A percentile compares a stretch with the other conserved stretches of the same genome.
Evolutionary conservation across 1,284 basidiomycete genomes (phyloP).

Genomic region (Ustanciosporium gigantosporum): DNA sequence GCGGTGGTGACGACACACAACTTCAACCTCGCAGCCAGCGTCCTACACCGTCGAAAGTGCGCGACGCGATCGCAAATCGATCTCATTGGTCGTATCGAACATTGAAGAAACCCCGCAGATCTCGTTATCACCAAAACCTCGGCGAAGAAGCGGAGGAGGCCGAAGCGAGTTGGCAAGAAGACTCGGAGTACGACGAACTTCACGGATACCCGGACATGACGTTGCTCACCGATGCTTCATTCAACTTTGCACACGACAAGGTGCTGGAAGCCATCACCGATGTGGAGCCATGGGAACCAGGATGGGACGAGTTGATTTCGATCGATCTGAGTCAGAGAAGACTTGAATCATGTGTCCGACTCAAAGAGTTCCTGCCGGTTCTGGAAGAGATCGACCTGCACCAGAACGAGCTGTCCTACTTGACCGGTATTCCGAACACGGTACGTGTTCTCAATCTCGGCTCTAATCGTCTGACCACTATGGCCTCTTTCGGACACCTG

Average conservation of each 20-base stretch:
- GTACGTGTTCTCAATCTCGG: constrained; percentile 42
- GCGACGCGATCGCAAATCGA: constrained; percentile 12
- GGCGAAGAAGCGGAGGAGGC: not conserved
- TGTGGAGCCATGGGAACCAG: constrained; percentile 88
- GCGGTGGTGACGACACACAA: constrained; percentile 7
- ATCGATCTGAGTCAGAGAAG: constrained; percentile 80
- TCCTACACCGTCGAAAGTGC: constrained; percentile 7
- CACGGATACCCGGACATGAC: constrained; percentile 42
- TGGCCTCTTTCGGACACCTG: constrained; percentile 88
- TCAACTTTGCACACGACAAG: constrained; percentile 84
- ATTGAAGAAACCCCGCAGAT: constrained; percentile 20
- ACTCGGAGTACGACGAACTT: constrained; percentile 35
- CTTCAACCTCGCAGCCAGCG: not conserved
- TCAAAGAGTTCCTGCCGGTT: constrained; percentile 90
- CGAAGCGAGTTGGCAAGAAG: constrained; percentile 5
- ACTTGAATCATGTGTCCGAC: constrained; percentile 82
- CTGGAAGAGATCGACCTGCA: constrained; percentile 77
- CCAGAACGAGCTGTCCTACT: constrained; percentile 49
- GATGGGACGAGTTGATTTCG: constrained; percentile 80
- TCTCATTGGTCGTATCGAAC: constrained; percentile 38
- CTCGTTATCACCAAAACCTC: constrained; percentile 1
- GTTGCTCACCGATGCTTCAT: constrained; percentile 82
- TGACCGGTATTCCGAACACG: constrained; percentile 50
- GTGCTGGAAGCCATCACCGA: constrained; percentile 92
- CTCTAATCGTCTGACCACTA: constrained; percentile 71